Base-by-base conservation (phyloP, 192 early-diverging fungal genomes). In the Backusella parvicylindrica region DNA sequence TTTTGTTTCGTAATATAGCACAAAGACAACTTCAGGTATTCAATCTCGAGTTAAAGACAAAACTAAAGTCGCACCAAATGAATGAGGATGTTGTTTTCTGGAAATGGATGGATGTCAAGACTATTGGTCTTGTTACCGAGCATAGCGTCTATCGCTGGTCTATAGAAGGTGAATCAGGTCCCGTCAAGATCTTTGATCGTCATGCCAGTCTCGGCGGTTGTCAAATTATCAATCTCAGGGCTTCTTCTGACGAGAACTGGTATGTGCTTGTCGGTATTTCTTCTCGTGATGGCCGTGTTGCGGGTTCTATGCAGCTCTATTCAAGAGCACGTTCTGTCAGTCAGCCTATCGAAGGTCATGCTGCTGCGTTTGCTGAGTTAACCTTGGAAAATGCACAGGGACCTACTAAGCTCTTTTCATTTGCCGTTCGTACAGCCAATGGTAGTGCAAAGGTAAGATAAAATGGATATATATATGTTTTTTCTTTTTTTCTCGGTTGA, bases 141-240 rank as follows among this genome's bases (percentile, higher is more conserved):
- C 91, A 85, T 1, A 80, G 93, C 21, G 97, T 98, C 12, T 97
- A 94, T 86, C 98, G 98, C 84, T 99, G 98, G 98, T 92, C 94
- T 50, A 95, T 98, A 68, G 96, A 98, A 76, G 96, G 94, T 37
- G 92, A 97, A 26, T 87, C 92, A 35, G 79, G 84, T 36, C 97
- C 96, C 6, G 77, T 82, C 35, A 97, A 98, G 84, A 88, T 97
- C 80, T 99, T 99, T 89, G 98, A 98, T 69, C 89, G 97, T 30
- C 93, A 98, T 79, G 81, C 87, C 16, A 94, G 79, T 74, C 87
- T 99, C 64, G 86, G 75, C 49, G 94, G 92, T 72, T 87, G 91
- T 64, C 98, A 99, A 84, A 96, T 99, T 76, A 98, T 99, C 83
- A 96, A 96, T 87, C 98, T 98, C 84, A 90, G 92, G 33, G 89